Conservation (phyloP, 2,329 filamentous ascomycete genomes). For the Colletotrichum theobromicola region DNA sequence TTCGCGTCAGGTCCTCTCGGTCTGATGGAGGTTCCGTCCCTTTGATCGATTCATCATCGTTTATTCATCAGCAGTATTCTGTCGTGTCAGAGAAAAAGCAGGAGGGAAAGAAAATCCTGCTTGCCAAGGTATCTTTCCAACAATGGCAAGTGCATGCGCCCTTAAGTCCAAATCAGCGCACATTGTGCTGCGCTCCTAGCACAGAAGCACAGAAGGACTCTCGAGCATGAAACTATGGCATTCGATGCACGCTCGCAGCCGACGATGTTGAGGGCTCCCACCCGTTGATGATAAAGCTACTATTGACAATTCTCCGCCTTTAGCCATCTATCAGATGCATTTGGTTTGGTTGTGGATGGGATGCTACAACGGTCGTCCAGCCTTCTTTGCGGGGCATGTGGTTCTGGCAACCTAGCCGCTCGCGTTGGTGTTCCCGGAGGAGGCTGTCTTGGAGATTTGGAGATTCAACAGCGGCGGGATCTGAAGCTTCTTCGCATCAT, state of each 20-base stretch:
- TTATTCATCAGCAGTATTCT: constrained; percentile 1
- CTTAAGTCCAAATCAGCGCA: not conserved
- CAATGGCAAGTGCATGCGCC: constrained; percentile 16
- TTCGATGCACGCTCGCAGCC: not conserved
- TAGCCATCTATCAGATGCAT: not conserved
- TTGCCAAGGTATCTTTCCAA: not conserved
- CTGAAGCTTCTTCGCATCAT: constrained; percentile 11
- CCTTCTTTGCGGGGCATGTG: constrained; percentile 22
- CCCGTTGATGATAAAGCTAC: not conserved
- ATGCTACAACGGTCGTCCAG: constrained; percentile 16
- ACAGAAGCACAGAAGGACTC: not conserved
- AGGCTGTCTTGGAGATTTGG: constrained; percentile 16
- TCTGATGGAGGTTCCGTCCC: constrained; percentile 13
- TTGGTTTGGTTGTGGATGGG: constrained; percentile 5
- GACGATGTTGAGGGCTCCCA: not conserved
- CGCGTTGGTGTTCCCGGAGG: constrained; percentile 4
- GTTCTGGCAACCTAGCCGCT: constrained; percentile 12
- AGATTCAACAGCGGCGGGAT: constrained; percentile 18
- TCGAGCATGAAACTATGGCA: not conserved
- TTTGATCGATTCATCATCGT: constrained; percentile 17
- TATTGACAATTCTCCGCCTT: constrained; percentile 2
- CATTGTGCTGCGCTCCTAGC: not conserved
- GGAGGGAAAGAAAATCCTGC: not conserved
- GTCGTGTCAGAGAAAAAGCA: not conserved
- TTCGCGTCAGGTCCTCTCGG: constrained; percentile 15